A percentile compares a stretch with the other conserved stretches of the same genome.
Evolutionary conservation across 1,284 basidiomycete genomes (phyloP).

Genomic region (Ceratobasidium theobromae): DNA sequence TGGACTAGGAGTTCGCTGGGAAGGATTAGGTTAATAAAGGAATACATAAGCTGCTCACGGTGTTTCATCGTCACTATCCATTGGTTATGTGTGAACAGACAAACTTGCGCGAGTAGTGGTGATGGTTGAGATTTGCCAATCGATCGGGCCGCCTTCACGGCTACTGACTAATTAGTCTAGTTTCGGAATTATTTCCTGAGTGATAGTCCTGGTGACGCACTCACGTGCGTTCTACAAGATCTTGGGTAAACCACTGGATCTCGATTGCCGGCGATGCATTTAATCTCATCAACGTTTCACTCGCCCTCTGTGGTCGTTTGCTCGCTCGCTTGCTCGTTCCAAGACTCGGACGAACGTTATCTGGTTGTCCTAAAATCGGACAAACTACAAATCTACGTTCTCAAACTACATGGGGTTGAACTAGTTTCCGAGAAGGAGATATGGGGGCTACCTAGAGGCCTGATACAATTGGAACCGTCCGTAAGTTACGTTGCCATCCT

Average conservation of each 20-base stretch:
- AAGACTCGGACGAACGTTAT: slow-evolving; percentile 17
- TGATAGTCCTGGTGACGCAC: not conserved
- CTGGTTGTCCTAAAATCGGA: slow-evolving; percentile 27
- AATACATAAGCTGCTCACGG: slow-evolving; percentile 28
- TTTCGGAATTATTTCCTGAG: not conserved
- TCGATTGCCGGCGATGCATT: not conserved
- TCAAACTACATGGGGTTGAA: slow-evolving; percentile 29
- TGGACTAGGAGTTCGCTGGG: slow-evolving; percentile 10
- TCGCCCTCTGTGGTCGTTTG: slow-evolving; percentile 29
- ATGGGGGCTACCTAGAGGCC: slow-evolving; percentile 29
- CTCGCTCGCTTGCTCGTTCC: slow-evolving; percentile 32
- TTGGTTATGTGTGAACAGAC: no score
- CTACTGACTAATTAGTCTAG: not conserved
- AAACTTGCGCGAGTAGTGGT: not conserved
- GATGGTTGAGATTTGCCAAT: slow-evolving; percentile 2
- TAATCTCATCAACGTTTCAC: slow-evolving; percentile 32
- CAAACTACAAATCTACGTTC: slow-evolving; percentile 25
- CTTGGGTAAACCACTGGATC: not conserved
- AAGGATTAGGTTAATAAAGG: no score
- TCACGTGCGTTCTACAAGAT: not conserved
- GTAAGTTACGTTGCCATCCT: not conserved
- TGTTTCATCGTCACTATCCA: slow-evolving; percentile 33
- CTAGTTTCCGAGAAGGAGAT: slow-evolving; percentile 31
- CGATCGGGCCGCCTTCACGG: no score
- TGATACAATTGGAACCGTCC: not conserved